Evolutionary conservation across 164 flowering plant species (phyloP), one percentile per base, ranked within the genome.

Genomic region (Sedum album): DNA sequence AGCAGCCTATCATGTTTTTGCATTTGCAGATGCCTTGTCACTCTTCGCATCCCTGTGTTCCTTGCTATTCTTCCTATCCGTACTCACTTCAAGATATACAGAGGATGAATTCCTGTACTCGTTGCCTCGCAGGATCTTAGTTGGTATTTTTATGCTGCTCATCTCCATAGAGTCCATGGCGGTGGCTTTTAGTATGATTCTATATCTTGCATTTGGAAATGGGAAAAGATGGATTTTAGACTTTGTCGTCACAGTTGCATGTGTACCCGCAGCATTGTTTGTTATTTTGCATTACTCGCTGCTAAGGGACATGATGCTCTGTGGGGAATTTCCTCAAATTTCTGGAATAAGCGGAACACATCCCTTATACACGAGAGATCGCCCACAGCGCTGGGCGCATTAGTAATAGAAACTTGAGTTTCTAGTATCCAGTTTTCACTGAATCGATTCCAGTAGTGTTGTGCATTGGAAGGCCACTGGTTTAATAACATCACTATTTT

Each of bases 41-140:
- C 39, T 78, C 25, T 69, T 73, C 33, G 11, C 71, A 4, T 78
- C 81, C 7, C 13, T 65, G 2, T 14, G 68, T 15, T 78, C 78
- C 2, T 10, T 78, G 8, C 18, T 75, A 9, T 71, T 71, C 66
- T 78, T 78, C 57, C 44, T 73, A 18, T 68, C 69, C 4, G 73
- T 78, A 63, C 74, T 73, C 0, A 78, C 74, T 31, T 65, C 81
- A 13, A 72, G 76, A 5, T 78, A 65, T 53, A 60, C 70, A 15
- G 78, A 70, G 36, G 39, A 38, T 1, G 80, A 75, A 67, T 78
- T 78, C 42, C 71, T 75, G 25, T 14, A 33, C 26, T n/a, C 69
- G 0, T 35, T 76, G 65, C 79, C 79, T 3, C 44, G 11, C 18
- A 73, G 70, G 33, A 20, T 76, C 33, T 31, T 71, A 11, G 8